Evolutionary conservation across 345 rosid species (phyloP), one percentile per base, ranked within the genome.

Genomic region (Carallia brachiata): DNA sequence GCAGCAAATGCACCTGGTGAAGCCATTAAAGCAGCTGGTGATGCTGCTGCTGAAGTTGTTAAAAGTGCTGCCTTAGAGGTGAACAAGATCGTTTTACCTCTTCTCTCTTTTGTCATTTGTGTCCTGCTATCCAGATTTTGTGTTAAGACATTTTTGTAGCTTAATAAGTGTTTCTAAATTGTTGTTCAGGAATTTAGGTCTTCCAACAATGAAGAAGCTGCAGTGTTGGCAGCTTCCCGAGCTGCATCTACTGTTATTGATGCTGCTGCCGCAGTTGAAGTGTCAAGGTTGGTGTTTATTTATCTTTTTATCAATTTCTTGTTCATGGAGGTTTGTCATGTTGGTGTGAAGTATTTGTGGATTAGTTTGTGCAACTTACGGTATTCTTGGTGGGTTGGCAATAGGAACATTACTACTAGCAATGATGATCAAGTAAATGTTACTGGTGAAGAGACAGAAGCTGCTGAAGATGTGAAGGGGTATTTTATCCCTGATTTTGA

Each of bases 11-110:
- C 92, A 61, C 92, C 97, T 61, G 71, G 64, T 34, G 99, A 89
- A 75, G 99, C 99, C 59, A 78, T 88, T 74, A 92, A 81, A 82
- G 99, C 99, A 70, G 99, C 91, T 23, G 88, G 97, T 9, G 96
- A 93, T 60, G 89, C 91, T 61, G 98, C 99, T 61, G 98, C 99
- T 72, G 98, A 95, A 82, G 92, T 89, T 76, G 99, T 95, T 69
- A 95, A 87, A 78, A 89, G 86, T 74, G 94, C 97, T 31, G 98
- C 99, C 44, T 66, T 87, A 67, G 99, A 95, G 96, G 99, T 80
- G 55, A 70, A 70, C 34, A 48, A 32, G 56, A 17, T 65, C 68
- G 16, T 71, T 47, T 63, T 37, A 7, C 37, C 17, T 15, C 32
- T 47, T 47, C 17, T 62, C 44, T 56, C 39, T 52, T 32, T 57